Base-by-base conservation (phyloP, 495 filamentous ascomycete species). In the Penicillium pulvis region DNA sequence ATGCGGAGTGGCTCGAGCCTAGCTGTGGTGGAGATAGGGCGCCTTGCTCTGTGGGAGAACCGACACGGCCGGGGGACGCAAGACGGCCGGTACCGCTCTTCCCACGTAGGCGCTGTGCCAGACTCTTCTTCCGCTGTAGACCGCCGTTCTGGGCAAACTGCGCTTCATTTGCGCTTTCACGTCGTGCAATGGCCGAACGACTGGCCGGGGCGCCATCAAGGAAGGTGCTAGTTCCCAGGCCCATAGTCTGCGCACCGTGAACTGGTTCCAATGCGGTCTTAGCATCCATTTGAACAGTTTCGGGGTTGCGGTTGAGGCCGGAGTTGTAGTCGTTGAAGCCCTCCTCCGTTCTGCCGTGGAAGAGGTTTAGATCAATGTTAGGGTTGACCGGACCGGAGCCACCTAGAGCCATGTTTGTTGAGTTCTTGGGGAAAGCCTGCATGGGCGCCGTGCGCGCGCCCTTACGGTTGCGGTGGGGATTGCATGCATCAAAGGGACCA, bases 401-500 rank as follows among this genome's bases (percentile, higher is more conserved):
- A 42, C 93, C 93, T 23, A 99, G 74, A 4, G 87, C 85, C 77
- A 97, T 98, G 77, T 99, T 99, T 55, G 87, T 81, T 10, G 91
- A 96, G 61, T 87, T 90, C 59, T 89, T 87, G 19, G 95, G 92
- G 74, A 98, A 99, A 6, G 95, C 95, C 69, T 97, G 88, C 90
- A 99, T 96, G 3, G 95, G 95, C 12, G 94, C 92, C 30, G 89
- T 86, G 55, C 87, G 84, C 59, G 87, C 83, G 51, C 89, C 90
- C 65, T 90, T 90, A 49, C 90, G 86, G 70, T 99, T 99, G 58
- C 95, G 90, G 71, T 94, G 89, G 6, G 95, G 93, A 64, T 97
- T 97, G 74, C 92, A 94, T 16, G 95, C 95, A 75, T 99, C 95
- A 65, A 97, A 99, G 9, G 95, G 95, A 24, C 95, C 95, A 69